Evolutionary conservation across 192 early-diverging fungal genomes (phyloP).

Genomic region (Geranomyces michiganensis): DNA sequence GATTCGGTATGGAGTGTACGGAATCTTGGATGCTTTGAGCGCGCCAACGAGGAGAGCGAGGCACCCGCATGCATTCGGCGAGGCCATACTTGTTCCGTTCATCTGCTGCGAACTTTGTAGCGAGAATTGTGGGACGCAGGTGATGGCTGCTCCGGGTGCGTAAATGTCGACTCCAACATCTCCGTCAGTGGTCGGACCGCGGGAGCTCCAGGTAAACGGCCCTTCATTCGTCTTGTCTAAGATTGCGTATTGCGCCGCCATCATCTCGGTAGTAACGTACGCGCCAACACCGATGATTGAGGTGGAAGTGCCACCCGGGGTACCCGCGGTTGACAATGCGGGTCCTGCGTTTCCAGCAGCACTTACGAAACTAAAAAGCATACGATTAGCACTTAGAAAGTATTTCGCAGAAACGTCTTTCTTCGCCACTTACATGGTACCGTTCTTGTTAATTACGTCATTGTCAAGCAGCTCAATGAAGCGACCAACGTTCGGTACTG

Average conservation of each 20-base stretch:
- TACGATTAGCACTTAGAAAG: too few species aligned
- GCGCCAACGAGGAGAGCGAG: conserved; percentile 83
- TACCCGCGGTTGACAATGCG: conserved; percentile 77
- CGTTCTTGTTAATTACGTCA: conserved; percentile 81
- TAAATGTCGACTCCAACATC: conserved; percentile 63
- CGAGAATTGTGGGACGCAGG: conserved; percentile 84
- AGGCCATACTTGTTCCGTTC: conserved; percentile 96
- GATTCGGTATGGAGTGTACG: conserved; percentile 83
- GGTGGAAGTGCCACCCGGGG: conserved; percentile 70
- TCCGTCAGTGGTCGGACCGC: conserved; percentile 87
- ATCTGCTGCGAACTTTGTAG: conserved; percentile 69
- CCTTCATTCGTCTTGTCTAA: conserved; percentile 77
- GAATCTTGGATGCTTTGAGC: conserved; percentile 68
- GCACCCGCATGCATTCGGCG: conserved; percentile 90
- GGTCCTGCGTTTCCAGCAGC: conserved; percentile 94
- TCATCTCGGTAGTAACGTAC: conserved; percentile 81
- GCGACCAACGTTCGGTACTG: conserved; percentile 72
- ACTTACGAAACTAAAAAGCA: conserved; percentile 84
- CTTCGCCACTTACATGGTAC: too few species aligned
- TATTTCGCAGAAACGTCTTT: too few species aligned
- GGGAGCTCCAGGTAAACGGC: conserved; percentile 85
- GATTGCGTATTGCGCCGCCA: conserved; percentile 84
- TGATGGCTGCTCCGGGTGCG: conserved; percentile 90
- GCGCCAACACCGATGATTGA: conserved; percentile 92
- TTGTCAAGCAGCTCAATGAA: conserved; percentile 79